phyloP scores from a whole-genome alignment of 805 yeast genomes.

The Dipodascus albidus region DNA sequence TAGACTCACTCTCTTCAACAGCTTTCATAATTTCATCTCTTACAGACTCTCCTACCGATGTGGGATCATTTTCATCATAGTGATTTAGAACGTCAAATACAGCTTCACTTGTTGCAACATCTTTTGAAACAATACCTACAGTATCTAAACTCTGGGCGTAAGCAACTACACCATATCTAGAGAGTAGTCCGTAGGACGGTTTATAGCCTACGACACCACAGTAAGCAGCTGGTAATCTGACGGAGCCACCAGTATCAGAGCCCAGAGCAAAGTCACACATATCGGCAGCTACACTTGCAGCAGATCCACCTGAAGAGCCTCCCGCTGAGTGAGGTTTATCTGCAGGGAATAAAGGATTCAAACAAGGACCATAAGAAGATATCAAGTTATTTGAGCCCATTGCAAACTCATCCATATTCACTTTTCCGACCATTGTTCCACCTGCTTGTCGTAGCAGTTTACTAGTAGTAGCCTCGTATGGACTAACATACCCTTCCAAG shows the following conservation, averaged over 20 bases:
- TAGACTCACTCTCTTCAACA: neutral
- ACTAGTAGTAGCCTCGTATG: constrained; percentile 72
- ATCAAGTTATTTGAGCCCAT: constrained; percentile 57
- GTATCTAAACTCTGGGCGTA: constrained; percentile 94
- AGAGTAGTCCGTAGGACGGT: constrained; percentile 85
- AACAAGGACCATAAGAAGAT: constrained; percentile 23
- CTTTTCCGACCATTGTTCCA: constrained; percentile 52
- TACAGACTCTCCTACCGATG: constrained; percentile 29
- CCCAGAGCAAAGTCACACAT: constrained; percentile 72
- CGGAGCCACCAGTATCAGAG: constrained; percentile 96
- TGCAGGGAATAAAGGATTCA: constrained; percentile 32
- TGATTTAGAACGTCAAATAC: constrained; percentile 49
- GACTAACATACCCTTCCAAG: constrained; percentile 49
- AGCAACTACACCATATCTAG: constrained; percentile 85
- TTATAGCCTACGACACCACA: constrained; percentile 80
- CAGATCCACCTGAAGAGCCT: constrained; percentile 95
- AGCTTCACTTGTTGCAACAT: constrained; percentile 31
- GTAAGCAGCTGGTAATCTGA: constrained; percentile 83
- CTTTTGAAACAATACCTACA: constrained; percentile 66
- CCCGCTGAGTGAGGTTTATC: constrained; percentile 45
- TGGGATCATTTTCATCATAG: constrained; percentile 70
- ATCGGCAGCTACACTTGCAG: constrained; percentile 76
- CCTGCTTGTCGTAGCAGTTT: constrained; percentile 42
- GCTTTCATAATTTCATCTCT: constrained; percentile 9
- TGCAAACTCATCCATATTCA: constrained; percentile 94